phyloP scores from a whole-genome alignment of 192 early-diverging fungal species.

The Umbelopsis ramanniana region DNA sequence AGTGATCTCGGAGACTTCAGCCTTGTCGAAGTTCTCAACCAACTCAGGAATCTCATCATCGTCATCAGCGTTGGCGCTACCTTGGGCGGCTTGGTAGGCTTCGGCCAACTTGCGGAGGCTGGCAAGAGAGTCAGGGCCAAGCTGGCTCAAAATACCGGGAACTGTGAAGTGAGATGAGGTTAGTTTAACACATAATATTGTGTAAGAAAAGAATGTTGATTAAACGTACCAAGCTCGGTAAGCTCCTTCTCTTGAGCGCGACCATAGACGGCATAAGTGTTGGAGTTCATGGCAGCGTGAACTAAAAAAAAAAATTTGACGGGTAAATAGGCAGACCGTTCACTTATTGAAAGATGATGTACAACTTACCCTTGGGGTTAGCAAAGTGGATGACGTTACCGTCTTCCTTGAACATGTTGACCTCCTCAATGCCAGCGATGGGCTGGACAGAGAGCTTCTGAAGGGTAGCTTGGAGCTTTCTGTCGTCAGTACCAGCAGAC shows the following conservation, averaged over 20 bases:
- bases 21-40: conserved; percentile 73
- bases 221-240: conserved; percentile 66
- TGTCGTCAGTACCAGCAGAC: conserved; percentile 77
- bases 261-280: conserved; percentile 96
- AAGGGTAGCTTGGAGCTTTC: conserved; percentile 88
- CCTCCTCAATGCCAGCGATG: conserved; percentile 88
- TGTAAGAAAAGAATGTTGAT: no score
- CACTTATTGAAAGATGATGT: no score
- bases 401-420: conserved; percentile 98
- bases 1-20: conserved; percentile 51
- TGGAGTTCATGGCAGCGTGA: conserved; percentile 81
- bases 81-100: conserved; percentile 73
- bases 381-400: conserved; percentile 92
- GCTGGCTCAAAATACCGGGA: conserved; percentile 80
- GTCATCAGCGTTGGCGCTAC: conserved; percentile 48
- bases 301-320: conserved; percentile 42
- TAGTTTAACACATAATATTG: background rate
- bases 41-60: conserved; percentile 95
- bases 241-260: conserved; percentile 80
- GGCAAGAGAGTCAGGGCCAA: conserved; percentile 88
- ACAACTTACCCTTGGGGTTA: conserved; percentile 76
- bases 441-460: conserved; percentile 92
- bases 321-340: background rate
- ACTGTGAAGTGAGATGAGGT: conserved; percentile 20
- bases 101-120: conserved; percentile 88